Conservation (phyloP, 164 flowering plant genomes). For the Euptelea pleiosperma region DNA sequence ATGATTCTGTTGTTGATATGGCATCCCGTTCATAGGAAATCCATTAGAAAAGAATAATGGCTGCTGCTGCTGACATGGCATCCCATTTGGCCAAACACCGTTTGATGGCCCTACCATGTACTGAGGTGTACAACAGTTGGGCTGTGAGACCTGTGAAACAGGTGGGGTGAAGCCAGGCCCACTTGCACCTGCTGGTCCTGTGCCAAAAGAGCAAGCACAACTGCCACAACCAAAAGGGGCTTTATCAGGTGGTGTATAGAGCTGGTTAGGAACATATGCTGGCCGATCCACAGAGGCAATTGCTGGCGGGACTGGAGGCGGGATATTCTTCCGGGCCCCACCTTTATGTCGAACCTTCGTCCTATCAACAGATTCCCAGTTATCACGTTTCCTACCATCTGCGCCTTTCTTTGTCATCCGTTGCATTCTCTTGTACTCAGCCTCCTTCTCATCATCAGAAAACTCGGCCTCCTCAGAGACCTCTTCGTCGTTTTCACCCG, state of each 20-base stretch:
- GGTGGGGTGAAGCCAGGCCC: constrained; percentile 21
- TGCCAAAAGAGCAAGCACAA: constrained; percentile 10
- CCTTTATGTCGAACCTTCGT: constrained; percentile 38
- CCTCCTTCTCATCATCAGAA: constrained; percentile 98
- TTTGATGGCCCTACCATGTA: constrained; percentile 2
- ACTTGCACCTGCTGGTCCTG: constrained; percentile 17
- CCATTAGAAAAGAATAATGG: constrained; percentile 29
- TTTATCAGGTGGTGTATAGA: constrained; percentile 14
- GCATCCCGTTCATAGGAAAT: constrained; percentile 32
- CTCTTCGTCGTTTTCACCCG: constrained; percentile 92
- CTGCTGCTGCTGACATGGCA: constrained; percentile 39
- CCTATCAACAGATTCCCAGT: constrained; percentile 28
- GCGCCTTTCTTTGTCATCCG: constrained; percentile 55
- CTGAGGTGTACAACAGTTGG: constrained; percentile 17
- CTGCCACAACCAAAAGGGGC: constrained; percentile 20
- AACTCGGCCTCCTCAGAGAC: constrained; percentile 67
- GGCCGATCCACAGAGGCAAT: constrained; percentile 4
- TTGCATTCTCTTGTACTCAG: constrained; percentile 61
- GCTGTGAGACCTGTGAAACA: constrained; percentile 21
- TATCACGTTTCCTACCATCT: constrained; percentile 38
- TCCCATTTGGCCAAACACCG: constrained; percentile 38
- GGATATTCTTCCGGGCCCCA: constrained; percentile 23
- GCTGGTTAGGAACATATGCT: constrained; percentile 18
- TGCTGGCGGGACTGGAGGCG: constrained; percentile 14
- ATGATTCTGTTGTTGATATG: constrained; percentile 23